Evolutionary conservation across 345 rosid species (phyloP).

Genomic region (Turnera subulata): DNA sequence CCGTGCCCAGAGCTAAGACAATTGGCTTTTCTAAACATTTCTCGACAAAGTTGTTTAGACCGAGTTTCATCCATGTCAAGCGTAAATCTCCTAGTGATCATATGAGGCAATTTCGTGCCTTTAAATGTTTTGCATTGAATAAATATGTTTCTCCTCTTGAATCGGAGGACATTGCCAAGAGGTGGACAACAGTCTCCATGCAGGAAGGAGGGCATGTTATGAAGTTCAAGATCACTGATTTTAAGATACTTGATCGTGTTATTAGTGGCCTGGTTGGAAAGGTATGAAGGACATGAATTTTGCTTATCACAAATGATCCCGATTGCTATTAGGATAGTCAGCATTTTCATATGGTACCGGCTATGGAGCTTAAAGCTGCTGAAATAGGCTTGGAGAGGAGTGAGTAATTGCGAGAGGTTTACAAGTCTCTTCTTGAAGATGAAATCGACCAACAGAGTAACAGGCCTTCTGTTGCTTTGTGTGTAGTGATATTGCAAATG

Average conservation of each 20-base stretch:
- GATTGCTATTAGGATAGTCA: not conserved
- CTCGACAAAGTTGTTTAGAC: constrained; percentile 27
- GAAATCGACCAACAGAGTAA: constrained; percentile 40
- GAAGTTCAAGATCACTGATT: constrained; percentile 77
- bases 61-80: constrained; percentile 11
- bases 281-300: constrained; percentile 38
- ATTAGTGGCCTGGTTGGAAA: constrained; percentile 83
- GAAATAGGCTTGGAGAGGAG: constrained; percentile 74
- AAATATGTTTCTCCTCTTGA: constrained; percentile 34
- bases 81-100: constrained; percentile 9
- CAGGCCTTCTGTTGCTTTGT: no score
- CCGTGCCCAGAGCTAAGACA: constrained; percentile 34
- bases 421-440: constrained; percentile 49
- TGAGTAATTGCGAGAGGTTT: constrained; percentile 72
- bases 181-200: constrained; percentile 16
- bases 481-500: constrained; percentile 8
- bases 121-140: constrained; percentile 40
- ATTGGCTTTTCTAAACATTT: constrained; percentile 25
- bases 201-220: constrained; percentile 52
- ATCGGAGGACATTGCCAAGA: constrained; percentile 27
- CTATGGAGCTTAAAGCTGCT: constrained; percentile 52
- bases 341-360: constrained; percentile 29
- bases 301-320: not conserved
- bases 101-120: constrained; percentile 16
- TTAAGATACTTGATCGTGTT: constrained; percentile 66